Conservation (phyloP, 2,329 filamentous ascomycete genomes). For the Fusarium metavorans region DNA sequence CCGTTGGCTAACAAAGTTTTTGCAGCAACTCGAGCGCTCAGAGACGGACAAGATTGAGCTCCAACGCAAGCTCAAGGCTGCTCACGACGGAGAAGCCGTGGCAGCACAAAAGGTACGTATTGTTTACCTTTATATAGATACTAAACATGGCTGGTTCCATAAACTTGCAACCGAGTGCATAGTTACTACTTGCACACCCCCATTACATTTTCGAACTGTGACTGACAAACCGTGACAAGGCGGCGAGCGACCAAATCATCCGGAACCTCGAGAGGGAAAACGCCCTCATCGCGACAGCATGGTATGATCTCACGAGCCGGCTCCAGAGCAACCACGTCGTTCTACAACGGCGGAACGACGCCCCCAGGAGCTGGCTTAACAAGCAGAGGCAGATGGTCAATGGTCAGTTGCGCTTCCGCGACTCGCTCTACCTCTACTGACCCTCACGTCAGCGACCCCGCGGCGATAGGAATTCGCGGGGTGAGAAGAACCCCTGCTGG, state of each 20-base stretch:
- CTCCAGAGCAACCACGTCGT: constrained; percentile 87
- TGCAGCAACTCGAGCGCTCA: constrained; percentile 69
- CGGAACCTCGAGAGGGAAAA: constrained; percentile 83
- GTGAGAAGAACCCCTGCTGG: constrained; percentile 44
- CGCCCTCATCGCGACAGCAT: constrained; percentile 82
- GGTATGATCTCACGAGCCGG: constrained; percentile 84
- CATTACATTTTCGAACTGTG: constrained; percentile 1
- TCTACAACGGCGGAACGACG: constrained; percentile 79
- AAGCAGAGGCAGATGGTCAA: constrained; percentile 82
- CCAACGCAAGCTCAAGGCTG: constrained; percentile 65
- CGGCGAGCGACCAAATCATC: constrained; percentile 66
- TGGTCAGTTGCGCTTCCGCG: constrained; percentile 61
- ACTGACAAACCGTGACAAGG: constrained; percentile 50
- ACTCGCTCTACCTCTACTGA: constrained; percentile 59
- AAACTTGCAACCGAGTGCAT: not conserved
- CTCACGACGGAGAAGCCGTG: constrained; percentile 61
- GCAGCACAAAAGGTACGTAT: constrained; percentile 66
- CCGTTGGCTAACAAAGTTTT: constrained; percentile 26
- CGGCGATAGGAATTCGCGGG: constrained; percentile 58
- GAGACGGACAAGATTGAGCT: constrained; percentile 69
- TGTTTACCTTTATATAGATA: constrained; percentile 14
- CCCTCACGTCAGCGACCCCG: constrained; percentile 57
- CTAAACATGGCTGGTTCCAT: not conserved
- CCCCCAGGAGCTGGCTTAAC: constrained; percentile 84
- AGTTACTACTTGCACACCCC: not conserved